These are phyloP conservation scores for Coemansia sp. DNA, from an alignment of 192 early-diverging fungal species.

Conservation along the genomic window DNA sequence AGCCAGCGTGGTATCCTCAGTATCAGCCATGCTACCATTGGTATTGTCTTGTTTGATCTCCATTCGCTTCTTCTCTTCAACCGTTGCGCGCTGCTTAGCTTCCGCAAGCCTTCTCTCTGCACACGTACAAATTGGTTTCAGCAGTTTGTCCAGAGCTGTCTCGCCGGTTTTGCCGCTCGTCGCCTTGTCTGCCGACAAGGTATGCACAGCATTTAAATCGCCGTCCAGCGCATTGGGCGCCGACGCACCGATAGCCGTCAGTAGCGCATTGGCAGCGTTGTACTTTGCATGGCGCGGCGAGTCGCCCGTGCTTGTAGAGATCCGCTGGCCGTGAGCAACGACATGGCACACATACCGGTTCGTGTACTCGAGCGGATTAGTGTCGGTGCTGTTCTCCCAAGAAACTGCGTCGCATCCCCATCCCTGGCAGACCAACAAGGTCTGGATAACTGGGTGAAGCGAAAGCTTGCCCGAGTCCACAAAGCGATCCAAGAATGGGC, in stretches of 20 bases:
- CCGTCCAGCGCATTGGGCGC: conserved; percentile 46
- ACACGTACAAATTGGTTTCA: conserved; percentile 47
- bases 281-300: conserved; percentile 45
- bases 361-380: conserved; percentile 35
- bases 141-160: conserved; percentile 29
- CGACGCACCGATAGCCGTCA: conserved; percentile 31
- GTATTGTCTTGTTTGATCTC: not conserved
- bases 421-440: conserved; percentile 44
- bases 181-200: not conserved
- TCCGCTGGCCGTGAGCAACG: conserved; percentile 16
- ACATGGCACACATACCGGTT: conserved; percentile 38
- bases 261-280: conserved; percentile 25
- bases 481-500: conserved; percentile 51
- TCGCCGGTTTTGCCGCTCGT: not conserved
- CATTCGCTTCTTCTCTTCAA: conserved; percentile 2
- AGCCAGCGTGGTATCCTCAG: not conserved
- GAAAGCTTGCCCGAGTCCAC: conserved; percentile 52
- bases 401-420: conserved; percentile 46
- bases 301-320: conserved; percentile 31
- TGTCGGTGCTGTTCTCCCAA: conserved; percentile 23
- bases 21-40: not conserved
- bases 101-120: conserved; percentile 17
- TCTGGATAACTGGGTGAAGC: conserved; percentile 48
- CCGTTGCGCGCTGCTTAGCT: conserved; percentile 12
- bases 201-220: conserved; percentile 19